Evolutionary conservation across 176 grass and related monocot genomes (phyloP), one percentile per base, ranked within the genome.

Genomic region (Paspalum vaginatum): DNA sequence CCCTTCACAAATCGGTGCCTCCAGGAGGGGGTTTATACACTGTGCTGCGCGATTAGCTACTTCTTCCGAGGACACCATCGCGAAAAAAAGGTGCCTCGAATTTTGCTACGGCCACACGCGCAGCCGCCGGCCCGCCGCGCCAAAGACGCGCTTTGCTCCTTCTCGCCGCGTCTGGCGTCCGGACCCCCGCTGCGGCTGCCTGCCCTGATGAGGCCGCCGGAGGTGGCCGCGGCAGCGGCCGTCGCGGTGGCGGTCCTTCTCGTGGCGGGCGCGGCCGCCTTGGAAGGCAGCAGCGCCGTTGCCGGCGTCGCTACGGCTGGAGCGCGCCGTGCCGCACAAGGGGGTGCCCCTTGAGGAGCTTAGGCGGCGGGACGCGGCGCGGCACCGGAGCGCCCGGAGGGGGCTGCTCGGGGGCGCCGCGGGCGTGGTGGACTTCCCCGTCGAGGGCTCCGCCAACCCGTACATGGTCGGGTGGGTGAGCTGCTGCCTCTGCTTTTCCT

Each of bases 361-460:
- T 15, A 85, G 25, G 65, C 84, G 80, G 46, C 83, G 92, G 63
- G 95, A 98, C 83, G 39, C 78, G 85, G 86, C 83, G 48, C 87
- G 95, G 56, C 85, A 97, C 74, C 86, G 94, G 49, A 74, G 90
- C 73, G 26, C 53, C 9, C 70, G 87, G 80, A 88, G 91, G 77
- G 81, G 89, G 40, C 55, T 92, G n/a, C 86, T 92, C 21, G 74
- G 82, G 5, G 87, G 54, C 20, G 70, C 65, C 52, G 84, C 82
- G 18, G 90, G 96, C 15, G 92, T 95, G 14, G 95, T 89, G 38
- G 90, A 98, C 85, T 98, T 95, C 81, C 81, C 95, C 64, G 95
- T 98, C 14, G 90, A 98, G 32, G 95, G 95, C 74, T 94, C 95
- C 39, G 88, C 87, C 7, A 95, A 98, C 59, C 95, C 95, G 68